Evolutionary conservation across 139 green algal species (phyloP), one percentile per base, ranked within the genome.

Genomic region (Micractinium conductrix): DNA sequence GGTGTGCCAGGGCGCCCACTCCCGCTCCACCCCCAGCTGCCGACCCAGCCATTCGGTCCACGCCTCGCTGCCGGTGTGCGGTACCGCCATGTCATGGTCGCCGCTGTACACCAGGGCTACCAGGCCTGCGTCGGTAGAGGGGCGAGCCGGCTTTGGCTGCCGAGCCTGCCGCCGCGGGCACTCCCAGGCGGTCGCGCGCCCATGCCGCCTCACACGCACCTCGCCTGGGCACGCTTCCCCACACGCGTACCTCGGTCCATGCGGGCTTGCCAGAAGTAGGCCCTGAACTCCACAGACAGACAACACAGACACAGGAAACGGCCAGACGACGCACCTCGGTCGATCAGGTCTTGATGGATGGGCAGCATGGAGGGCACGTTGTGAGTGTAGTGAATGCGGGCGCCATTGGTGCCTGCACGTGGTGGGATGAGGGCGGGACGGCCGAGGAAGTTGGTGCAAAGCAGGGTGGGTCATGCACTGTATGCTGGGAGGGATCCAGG

Each of bases 1-100:
- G 0, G 90, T 84, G 44, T 90, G 90, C 93, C 93, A 96, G 7
- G 93, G 87, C 58, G 62, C 81, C 93, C 93, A 96, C 3, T 38
- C 21, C 0, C 86, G 16, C 24, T 60, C 50, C 19, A 92, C 67
- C 7, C 71, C 48, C 4, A 93, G 83, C 26, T 60, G 79, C n/a
- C 85, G 67, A 12, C 74, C 86, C 40, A 96, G 44, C 26, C 68
- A 83, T 0, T 60, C 10, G 0, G 91, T 96, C 94, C 94, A 97
- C 0, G 86, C 81, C 88, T 97, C 94, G 45, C 84, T 93, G 84
- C 93, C 94, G 2, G 94, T 96, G 93, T 97, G 93, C 0, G 94
- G 94, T 58, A 96, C 93, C 21, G 78, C 86, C 80, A 94, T 89
- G 90, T 97, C 94, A 72, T 97, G 94, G 80, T 97, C 94, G 12